These are phyloP conservation scores for Rhodotorula sp. DNA, from an alignment of 1,284 basidiomycete species.

Conservation along the genomic window DNA sequence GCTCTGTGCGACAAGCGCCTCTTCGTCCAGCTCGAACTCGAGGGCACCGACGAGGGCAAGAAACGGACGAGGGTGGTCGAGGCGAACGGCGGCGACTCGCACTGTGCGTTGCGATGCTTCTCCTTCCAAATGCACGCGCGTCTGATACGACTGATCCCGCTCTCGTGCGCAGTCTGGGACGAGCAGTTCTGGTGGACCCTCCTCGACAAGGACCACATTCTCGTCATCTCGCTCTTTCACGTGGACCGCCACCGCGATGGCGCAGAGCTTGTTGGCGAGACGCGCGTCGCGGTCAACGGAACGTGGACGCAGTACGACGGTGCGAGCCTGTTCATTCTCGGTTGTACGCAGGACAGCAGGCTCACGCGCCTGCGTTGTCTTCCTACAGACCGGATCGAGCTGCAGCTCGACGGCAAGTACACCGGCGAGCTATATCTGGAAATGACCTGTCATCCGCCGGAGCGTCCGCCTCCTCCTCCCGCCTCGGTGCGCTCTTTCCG, in stretches of 20 bases:
- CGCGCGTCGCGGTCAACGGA: constrained; percentile 12
- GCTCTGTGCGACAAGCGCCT: too few relatives aligned
- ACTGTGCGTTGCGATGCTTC: constrained; percentile 1
- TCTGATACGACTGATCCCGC: neutral
- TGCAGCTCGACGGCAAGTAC: constrained; percentile 16
- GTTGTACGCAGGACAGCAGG: rapidly evolving
- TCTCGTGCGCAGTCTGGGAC: constrained; percentile 25
- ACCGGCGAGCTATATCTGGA: constrained; percentile 32
- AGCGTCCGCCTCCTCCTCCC: neutral
- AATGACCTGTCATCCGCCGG: constrained; percentile 24
- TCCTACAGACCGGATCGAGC: constrained; percentile 23
- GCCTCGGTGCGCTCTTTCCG: neutral
- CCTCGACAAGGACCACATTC: constrained; percentile 10
- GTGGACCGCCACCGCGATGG: neutral
- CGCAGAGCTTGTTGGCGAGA: constrained; percentile 24
- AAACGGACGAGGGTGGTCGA: too few relatives aligned
- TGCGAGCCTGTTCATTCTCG: neutral
- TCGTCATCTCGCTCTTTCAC: constrained; percentile 12
- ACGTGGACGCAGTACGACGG: constrained; percentile 34
- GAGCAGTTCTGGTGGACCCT: constrained; percentile 28
- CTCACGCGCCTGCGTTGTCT: neutral
- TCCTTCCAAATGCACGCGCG: neutral
- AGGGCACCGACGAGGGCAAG: too few relatives aligned
- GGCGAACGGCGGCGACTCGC: neutral
- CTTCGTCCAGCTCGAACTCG: too few relatives aligned